A percentile compares a stretch with the other conserved stretches of the same genome.
These are phyloP conservation scores for Durio zibethinus DNA, from an alignment of 345 rosid species.

Conservation along the genomic window DNA sequence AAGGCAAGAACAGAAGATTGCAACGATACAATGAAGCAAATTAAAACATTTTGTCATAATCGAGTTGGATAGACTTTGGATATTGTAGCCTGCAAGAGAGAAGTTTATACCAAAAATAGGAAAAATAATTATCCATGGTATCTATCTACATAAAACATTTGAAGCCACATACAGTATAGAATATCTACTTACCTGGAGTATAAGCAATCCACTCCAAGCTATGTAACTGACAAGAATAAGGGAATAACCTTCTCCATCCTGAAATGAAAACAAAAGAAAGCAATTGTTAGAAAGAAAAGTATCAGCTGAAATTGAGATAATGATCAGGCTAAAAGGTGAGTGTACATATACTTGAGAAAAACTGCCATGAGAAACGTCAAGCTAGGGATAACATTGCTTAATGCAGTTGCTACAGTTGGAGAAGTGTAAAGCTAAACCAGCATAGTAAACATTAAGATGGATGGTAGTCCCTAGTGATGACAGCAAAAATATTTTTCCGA, in stretches of 20 bases:
- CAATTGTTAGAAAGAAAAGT: background rate
- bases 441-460: slow-evolving; percentile 40
- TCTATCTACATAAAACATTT: background rate
- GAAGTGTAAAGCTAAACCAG: slow-evolving; percentile 40
- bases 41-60: slow-evolving; percentile 31
- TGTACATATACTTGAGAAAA: slow-evolving; percentile 27
- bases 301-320: background rate
- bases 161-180: background rate
- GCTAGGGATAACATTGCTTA: slow-evolving; percentile 43
- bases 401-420: slow-evolving; percentile 37
- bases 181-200: slow-evolving; percentile 33
- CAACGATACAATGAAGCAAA: slow-evolving; percentile 42
- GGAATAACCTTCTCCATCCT: slow-evolving; percentile 46
- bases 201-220: slow-evolving; percentile 45
- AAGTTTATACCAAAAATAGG: background rate
- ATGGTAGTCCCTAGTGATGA: slow-evolving; percentile 40
- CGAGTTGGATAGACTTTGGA: slow-evolving; percentile 37
- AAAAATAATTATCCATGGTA: background rate
- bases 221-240: slow-evolving; percentile 35
- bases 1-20: slow-evolving; percentile 38
- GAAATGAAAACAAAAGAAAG: background rate
- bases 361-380: slow-evolving; percentile 38
- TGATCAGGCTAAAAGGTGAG: background rate
- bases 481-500: slow-evolving; percentile 38
- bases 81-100: slow-evolving; percentile 15